These are phyloP conservation scores for Aspergillus viridinutans DNA, from an alignment of 2,329 filamentous ascomycete species.

Conservation along the genomic window DNA sequence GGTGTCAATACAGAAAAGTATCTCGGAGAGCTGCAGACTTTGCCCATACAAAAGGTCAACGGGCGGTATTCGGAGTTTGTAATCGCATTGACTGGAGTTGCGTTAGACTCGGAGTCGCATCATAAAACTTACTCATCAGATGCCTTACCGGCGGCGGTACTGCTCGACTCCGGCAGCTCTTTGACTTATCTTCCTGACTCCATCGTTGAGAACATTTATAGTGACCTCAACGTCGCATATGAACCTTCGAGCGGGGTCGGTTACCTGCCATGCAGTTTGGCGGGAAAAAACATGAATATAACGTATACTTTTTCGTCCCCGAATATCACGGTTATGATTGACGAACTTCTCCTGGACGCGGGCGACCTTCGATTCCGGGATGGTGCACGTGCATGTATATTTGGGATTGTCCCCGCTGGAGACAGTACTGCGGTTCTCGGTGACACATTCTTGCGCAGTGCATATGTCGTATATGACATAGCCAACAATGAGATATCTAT, in stretches of 20 bases:
- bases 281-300: conserved; percentile 47
- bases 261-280: conserved; percentile 51
- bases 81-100: conserved; percentile 62
- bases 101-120: conserved; percentile 30
- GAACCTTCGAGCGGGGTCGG: conserved; percentile 50
- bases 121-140: conserved; percentile 29
- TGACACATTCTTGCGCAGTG: conserved; percentile 60
- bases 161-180: conserved; percentile 38
- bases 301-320: conserved; percentile 56
- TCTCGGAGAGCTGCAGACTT: conserved; percentile 57
- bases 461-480: conserved; percentile 62
- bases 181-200: conserved; percentile 37
- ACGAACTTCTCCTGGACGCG: conserved; percentile 54
- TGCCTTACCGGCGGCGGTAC: conserved; percentile 37
- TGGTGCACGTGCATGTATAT: conserved; percentile 37
- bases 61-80: conserved; percentile 60
- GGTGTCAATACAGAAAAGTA: conserved; percentile 67
- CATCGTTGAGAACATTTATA: conserved; percentile 48
- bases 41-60: conserved; percentile 59
- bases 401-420: conserved; percentile 49
- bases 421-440: conserved; percentile 51
- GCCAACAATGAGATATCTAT: conserved; percentile 57
- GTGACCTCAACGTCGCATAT: conserved; percentile 57
- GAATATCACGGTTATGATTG: conserved; percentile 52
- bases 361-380: conserved; percentile 37